Base-by-base conservation (phyloP, 2,329 filamentous ascomycete genomes). In the Lachnellula occidentalis region DNA sequence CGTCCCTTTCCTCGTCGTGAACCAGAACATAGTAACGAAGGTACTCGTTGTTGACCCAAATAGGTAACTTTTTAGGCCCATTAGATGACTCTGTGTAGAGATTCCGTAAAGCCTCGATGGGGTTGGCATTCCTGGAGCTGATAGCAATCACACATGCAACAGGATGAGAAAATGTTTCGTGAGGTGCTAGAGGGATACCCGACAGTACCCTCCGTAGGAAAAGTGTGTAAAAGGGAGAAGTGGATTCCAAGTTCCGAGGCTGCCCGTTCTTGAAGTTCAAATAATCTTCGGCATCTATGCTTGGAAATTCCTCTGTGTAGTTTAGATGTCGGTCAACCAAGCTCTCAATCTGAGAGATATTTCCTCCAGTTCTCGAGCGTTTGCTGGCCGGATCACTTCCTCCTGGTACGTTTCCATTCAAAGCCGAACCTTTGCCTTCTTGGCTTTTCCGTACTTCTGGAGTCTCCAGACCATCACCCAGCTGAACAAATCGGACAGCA, bases 81-180 rank as follows among this genome's bases (percentile, higher is more conserved):
- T 85, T 82, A 60, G 83, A 92, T n/a, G 90, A 94, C 61, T 90
- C 87, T 48, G 82, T 81, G 70, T 97, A 99, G 4, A 99, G 75
- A 61, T 83, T 85, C 52, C 92, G 80, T 43, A 99, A 77, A 54
- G 94, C 88, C 68, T 96, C 91, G 60, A 97, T 92, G 0, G 95
- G 92, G 15, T 84, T 77, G 31, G 82, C 76, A 63, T 91, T 95
- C 55, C 88, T 83, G 9, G 94, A 97, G 70, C 91, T 97, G 66
- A 97, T 96, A 24, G 91, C 91, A 69, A 97, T 92, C 41, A 99
- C 84, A 66, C 91, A 92, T 5, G 92, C 92, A 21, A 97, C 92
- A 0, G 95, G 94, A 69, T 99, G 94, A 5, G 88, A 83, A 71
- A 97, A 96, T 0, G 94, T 94, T 73, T 99, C 94, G 64, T 96